Percentiles rank a stretch among this genome's conserved stretches.
Evolutionary conservation across 176 grass and related monocot species (phyloP).

Genomic region (sorghum (Sorghum bicolor)): Sorghum_bicolor_NCBIv3 NC_012875.2:58471501-58472000

Average conservation of each 20-base stretch:
- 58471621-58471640: neutral
- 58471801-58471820: neutral
- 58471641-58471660: neutral
- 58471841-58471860: neutral
- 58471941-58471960: slow-evolving; percentile 36
- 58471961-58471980: slow-evolving; percentile 31
- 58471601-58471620: neutral
- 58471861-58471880: neutral
- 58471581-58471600: neutral
- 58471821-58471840: neutral
- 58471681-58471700: neutral
- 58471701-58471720: neutral
- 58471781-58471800: neutral
- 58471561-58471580: neutral
- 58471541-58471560: neutral
- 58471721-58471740: neutral
- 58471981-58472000: slow-evolving; percentile 10
- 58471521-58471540: neutral
- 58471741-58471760: neutral
- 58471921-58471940: slow-evolving; percentile 80
- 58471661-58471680: neutral
- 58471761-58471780: neutral
- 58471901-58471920: slow-evolving; percentile 86
- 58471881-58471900: slow-evolving; percentile 82
- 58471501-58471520: neutral